A percentile compares a stretch with the other conserved stretches of the same genome.
These are phyloP conservation scores for Intubia oerlemansii DNA, from an alignment of 2,329 filamentous ascomycete genomes.

Conservation along the genomic window DNA sequence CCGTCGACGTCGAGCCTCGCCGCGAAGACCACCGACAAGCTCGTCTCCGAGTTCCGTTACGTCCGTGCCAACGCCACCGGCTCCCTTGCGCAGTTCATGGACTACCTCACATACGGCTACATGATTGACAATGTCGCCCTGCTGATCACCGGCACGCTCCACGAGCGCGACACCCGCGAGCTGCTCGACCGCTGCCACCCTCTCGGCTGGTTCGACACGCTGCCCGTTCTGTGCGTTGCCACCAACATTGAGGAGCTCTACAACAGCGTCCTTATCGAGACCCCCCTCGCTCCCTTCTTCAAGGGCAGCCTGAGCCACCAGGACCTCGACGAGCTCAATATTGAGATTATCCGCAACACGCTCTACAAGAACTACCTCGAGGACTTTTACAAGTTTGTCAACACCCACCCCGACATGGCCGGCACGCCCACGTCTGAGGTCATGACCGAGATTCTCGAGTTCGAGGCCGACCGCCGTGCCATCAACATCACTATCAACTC, in stretches of 20 bases:
- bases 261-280: slow-evolving; percentile 94
- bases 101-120: slow-evolving; percentile 96
- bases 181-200: slow-evolving; percentile 90
- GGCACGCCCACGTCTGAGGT: slow-evolving; percentile 81
- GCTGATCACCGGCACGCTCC: slow-evolving; percentile 89
- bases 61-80: slow-evolving; percentile 85
- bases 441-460: slow-evolving; percentile 90
- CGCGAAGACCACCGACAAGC: slow-evolving; percentile 89
- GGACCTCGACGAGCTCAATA: slow-evolving; percentile 95
- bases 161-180: slow-evolving; percentile 92
- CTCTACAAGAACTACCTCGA: slow-evolving; percentile 99
- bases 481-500: slow-evolving; percentile 99
- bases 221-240: slow-evolving; percentile 92
- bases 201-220: slow-evolving; percentile 95
- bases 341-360: slow-evolving; percentile 96
- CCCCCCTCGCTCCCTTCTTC: slow-evolving; percentile 88
- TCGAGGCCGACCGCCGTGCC: slow-evolving; percentile 85
- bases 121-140: slow-evolving; percentile 99
- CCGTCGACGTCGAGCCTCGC: slow-evolving; percentile 91
- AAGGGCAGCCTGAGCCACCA: slow-evolving; percentile 91
- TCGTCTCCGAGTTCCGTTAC: slow-evolving; percentile 93
- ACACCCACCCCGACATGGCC: slow-evolving; percentile 64
- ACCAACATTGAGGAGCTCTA: slow-evolving; percentile 98
- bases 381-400: slow-evolving; percentile 91
- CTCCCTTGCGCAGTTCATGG: slow-evolving; percentile 83